A percentile compares a stretch with the other conserved stretches of the same genome.
Conservation (phyloP, 352 stramenopile genomes). For the Aphanomyces cochlioides region DNA sequence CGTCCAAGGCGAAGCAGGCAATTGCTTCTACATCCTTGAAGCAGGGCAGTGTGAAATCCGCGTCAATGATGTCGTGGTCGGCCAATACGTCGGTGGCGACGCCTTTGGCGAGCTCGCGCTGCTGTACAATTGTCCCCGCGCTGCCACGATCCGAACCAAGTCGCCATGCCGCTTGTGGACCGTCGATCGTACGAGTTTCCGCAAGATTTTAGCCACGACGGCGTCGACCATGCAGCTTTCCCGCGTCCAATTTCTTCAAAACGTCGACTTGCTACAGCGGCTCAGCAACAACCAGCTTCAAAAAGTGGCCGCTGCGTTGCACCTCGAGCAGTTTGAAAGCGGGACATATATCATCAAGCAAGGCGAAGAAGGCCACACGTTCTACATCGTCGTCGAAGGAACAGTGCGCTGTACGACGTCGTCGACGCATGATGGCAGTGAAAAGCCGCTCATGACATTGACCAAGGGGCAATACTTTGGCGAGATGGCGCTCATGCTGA, state of each 20-base stretch:
- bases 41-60: constrained; percentile 85
- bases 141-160: constrained; percentile 88
- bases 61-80: constrained; percentile 73
- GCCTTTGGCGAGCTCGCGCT: constrained; percentile 96
- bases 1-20: constrained; percentile 75
- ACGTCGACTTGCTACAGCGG: constrained; percentile 90
- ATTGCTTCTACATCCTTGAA: constrained; percentile 93
- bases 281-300: constrained; percentile 85
- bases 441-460: constrained; percentile 78
- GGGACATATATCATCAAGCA: constrained; percentile 93
- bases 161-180: constrained; percentile 88
- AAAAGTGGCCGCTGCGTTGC: constrained; percentile 77
- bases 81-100: constrained; percentile 69
- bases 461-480: constrained; percentile 84
- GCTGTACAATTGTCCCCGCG: constrained; percentile 95
- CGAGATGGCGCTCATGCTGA: constrained; percentile 83
- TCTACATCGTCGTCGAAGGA: constrained; percentile 96
- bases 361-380: constrained; percentile 93
- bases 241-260: constrained; percentile 89
- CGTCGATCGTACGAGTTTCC: constrained; percentile 86
- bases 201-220: constrained; percentile 77
- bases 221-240: constrained; percentile 67
- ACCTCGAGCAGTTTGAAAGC: constrained; percentile 80
- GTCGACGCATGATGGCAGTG: constrained; percentile 41
- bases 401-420: constrained; percentile 76